Base-by-base conservation (phyloP, 345 rosid genomes). In the Eucalyptus urophylla region DNA sequence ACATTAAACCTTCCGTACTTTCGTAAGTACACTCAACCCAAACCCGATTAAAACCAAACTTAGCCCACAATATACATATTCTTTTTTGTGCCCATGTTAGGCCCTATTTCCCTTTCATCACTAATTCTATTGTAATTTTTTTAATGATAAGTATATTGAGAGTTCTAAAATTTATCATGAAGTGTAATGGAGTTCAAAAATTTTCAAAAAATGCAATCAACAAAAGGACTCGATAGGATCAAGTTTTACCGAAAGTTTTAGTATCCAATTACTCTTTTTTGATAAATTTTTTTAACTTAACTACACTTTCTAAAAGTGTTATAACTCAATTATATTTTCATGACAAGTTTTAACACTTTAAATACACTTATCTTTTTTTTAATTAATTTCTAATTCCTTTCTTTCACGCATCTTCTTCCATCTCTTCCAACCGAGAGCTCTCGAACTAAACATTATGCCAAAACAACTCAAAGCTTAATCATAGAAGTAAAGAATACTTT, bases 301-400 rank as follows among this genome's bases (percentile, higher is more conserved):
- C 4, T 29, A 29, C 1, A 29, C 0, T 29, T 27, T 62, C 29
- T 62, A 0, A 62, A 62, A 29, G 8, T 12, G 8, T 62, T 13
- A 62, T 0, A 13, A 62, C 16, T 13, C 33, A 12, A 29, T 62
- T 29, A 0, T 14, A 62, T 13, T 62, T 29, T 27, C 4, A 6
- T 29, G 8, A 62, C 1, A 62, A 62, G 33, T 62, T 62, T 60
- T 62, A 62, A 29, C 0, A 27, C 8, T 62, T 62, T 0, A 12
- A 29, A 29, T 62, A 12, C 16, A 62, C 15, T 29, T 62, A 60
- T 60, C 0, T 27, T 27, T 11, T 58, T 24, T 10, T 56, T 4
- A 56, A 24, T 24, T 56, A 10, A 24, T 24, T 56, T 56, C 0
- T 24, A 10, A 56, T 56, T 56, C 6, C 6, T 56, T 56, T 56